A percentile compares a stretch with the other conserved stretches of the same genome.
These are phyloP conservation scores for Phytophthora crassamura DNA, from an alignment of 352 stramenopile genomes.

Conservation along the genomic window DNA sequence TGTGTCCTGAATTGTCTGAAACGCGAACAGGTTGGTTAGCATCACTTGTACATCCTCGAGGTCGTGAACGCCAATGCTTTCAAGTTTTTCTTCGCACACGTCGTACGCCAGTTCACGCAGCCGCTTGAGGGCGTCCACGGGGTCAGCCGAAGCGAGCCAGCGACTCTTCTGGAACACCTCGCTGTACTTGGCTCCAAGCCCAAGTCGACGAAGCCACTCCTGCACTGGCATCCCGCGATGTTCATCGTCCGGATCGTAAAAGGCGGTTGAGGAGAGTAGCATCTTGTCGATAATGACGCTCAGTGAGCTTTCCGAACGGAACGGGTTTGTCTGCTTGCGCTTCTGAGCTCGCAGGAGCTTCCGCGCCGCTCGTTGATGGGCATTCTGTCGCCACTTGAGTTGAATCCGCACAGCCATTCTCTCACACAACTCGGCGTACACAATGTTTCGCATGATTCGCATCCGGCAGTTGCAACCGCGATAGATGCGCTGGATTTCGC, in stretches of 20 bases:
- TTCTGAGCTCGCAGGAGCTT: conserved; percentile 59
- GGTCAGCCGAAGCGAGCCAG: conserved; percentile 14
- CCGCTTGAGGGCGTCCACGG: conserved; percentile 17
- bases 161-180: conserved; percentile 52
- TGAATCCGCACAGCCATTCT: conserved; percentile 74
- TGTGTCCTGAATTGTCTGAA: conserved; percentile 45
- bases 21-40: conserved; percentile 61
- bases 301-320: conserved; percentile 34
- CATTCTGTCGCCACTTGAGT: conserved; percentile 61
- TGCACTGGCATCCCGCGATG: conserved; percentile 55
- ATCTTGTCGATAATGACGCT: conserved; percentile 47
- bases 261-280: conserved; percentile 24
- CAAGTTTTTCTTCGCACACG: conserved; percentile 36
- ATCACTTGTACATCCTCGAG: conserved; percentile 55
- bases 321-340: conserved; percentile 63
- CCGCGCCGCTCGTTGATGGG: conserved; percentile 51
- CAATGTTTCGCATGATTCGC: conserved; percentile 39
- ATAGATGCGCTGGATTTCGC: conserved; percentile 62
- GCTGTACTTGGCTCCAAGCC: conserved; percentile 55
- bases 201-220: conserved; percentile 68
- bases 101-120: conserved; percentile 35
- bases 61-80: conserved; percentile 48
- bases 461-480: conserved; percentile 51
- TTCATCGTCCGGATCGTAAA: conserved; percentile 70
- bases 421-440: conserved; percentile 44